Percentiles rank a stretch among this genome's conserved stretches.
phyloP scores from a whole-genome alignment of 2,329 filamentous ascomycete species.

The Coniochaeta sp. region DNA sequence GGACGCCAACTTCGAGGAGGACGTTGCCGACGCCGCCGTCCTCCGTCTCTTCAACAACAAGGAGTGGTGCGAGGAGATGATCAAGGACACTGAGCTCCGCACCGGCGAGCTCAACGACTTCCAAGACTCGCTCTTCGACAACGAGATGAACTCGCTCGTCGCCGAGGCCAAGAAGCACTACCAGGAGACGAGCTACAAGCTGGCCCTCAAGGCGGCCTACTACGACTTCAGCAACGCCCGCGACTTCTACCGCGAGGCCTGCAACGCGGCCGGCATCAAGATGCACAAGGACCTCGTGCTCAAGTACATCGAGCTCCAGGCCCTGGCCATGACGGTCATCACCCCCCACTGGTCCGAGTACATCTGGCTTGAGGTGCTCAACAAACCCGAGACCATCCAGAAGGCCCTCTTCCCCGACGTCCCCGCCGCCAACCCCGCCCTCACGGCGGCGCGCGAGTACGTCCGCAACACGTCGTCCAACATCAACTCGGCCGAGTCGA shows the following conservation, averaged over 20 bases:
- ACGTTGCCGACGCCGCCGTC: slow-evolving; percentile 86
- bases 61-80: slow-evolving; percentile 87
- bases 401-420: slow-evolving; percentile 68
- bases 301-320: slow-evolving; percentile 73
- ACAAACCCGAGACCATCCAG: slow-evolving; percentile 71
- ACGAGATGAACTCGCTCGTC: slow-evolving; percentile 84
- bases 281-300: slow-evolving; percentile 79
- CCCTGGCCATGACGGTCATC: slow-evolving; percentile 65
- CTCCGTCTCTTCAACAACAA: slow-evolving; percentile 71
- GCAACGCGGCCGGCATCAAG: slow-evolving; percentile 66
- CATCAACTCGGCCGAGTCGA: slow-evolving; percentile 79
- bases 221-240: slow-evolving; percentile 88
- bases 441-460: slow-evolving; percentile 77
- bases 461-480: slow-evolving; percentile 56
- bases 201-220: slow-evolving; percentile 77
- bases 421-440: slow-evolving; percentile 53
- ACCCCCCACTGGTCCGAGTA: slow-evolving; percentile 93
- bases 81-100: slow-evolving; percentile 65
- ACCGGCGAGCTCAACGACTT: slow-evolving; percentile 69
- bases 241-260: slow-evolving; percentile 84
- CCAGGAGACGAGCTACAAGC: slow-evolving; percentile 71
- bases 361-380: slow-evolving; percentile 86
- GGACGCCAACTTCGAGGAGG: slow-evolving; percentile 96
- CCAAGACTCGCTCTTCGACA: slow-evolving; percentile 84
- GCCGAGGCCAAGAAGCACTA: slow-evolving; percentile 74